Conservation (phyloP, 106 monocot species). For the Triglochin maritima region DNA sequence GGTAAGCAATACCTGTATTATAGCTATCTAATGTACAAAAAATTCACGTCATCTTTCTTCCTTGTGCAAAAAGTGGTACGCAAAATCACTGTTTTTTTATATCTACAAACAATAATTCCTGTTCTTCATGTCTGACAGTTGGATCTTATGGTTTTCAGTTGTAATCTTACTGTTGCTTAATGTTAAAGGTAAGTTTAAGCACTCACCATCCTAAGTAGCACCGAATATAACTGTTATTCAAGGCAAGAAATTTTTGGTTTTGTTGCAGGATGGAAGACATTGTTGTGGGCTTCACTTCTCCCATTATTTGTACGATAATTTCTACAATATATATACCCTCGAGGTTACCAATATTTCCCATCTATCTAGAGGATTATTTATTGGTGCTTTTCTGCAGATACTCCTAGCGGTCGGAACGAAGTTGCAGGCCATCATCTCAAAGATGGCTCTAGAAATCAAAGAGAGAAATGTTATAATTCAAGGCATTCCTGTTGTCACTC, state of each 20-base stretch:
- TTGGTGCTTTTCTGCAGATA: conserved; percentile 28
- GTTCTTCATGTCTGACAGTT: conserved; percentile 2
- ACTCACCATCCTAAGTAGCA: neutral
- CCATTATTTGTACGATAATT: conserved; percentile 52
- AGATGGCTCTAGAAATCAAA: conserved; percentile 69
- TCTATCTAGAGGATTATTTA: neutral
- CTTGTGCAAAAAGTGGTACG: neutral
- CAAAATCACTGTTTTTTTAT: neutral
- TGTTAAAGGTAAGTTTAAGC: conserved; percentile 4
- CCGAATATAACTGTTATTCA: neutral
- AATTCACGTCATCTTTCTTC: neutral
- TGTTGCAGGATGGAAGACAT: conserved; percentile 49
- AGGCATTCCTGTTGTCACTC: conserved; percentile 69
- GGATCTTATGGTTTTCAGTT: conserved; percentile 3
- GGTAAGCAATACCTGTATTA: neutral
- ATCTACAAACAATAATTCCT: neutral
- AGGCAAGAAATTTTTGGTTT: neutral
- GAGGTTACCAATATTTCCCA: neutral
- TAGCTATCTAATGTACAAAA: neutral
- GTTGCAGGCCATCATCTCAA: conserved; percentile 58
- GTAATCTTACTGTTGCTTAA: conserved; percentile 9
- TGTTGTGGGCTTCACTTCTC: conserved; percentile 65
- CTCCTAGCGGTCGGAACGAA: conserved; percentile 64
- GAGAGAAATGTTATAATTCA: conserved; percentile 71
- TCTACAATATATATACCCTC: neutral